These are phyloP conservation scores for Backusella australiensis DNA, from an alignment of 192 early-diverging fungal species.

Conservation along the genomic window DNA sequence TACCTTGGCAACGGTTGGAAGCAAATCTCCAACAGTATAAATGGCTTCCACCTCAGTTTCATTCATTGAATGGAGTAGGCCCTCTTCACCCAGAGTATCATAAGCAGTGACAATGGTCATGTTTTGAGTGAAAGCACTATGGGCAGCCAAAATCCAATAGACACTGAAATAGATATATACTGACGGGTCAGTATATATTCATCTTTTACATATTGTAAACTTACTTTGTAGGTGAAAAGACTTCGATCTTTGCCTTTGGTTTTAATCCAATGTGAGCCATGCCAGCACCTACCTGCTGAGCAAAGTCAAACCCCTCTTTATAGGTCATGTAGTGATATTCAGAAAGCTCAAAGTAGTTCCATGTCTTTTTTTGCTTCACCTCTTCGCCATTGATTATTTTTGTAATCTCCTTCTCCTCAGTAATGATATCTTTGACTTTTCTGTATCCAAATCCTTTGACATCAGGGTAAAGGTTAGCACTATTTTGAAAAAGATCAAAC, in stretches of 20 bases:
- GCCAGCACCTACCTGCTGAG: slow-evolving; percentile 65
- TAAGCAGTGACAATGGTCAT: slow-evolving; percentile 83
- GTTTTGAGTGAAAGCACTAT: slow-evolving; percentile 62
- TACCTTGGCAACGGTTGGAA: slow-evolving; percentile 63
- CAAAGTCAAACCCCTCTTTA: slow-evolving; percentile 54
- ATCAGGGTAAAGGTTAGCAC: slow-evolving; percentile 46
- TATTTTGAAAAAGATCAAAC: slow-evolving; percentile 68
- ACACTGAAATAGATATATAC: background rate
- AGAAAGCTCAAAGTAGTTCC: slow-evolving; percentile 80
- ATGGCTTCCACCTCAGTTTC: slow-evolving; percentile 69
- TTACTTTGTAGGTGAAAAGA: slow-evolving; percentile 73
- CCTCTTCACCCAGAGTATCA: slow-evolving; percentile 82
- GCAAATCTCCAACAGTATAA: slow-evolving; percentile 72
- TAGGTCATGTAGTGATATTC: slow-evolving; percentile 79
- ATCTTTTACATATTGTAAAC: background rate
- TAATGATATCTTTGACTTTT: slow-evolving; percentile 54
- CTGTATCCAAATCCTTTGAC: slow-evolving; percentile 70
- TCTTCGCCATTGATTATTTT: slow-evolving; percentile 58
- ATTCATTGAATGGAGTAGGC: slow-evolving; percentile 72
- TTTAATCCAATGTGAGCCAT: slow-evolving; percentile 61
- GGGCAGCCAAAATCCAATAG: slow-evolving; percentile 33
- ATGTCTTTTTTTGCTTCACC: slow-evolving; percentile 69
- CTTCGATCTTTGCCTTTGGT: slow-evolving; percentile 48
- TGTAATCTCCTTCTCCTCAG: slow-evolving; percentile 71
- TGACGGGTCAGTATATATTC: no score